phyloP scores from a whole-genome alignment of 257 asterid genomes.

The Verbascum thapsus region DNA sequence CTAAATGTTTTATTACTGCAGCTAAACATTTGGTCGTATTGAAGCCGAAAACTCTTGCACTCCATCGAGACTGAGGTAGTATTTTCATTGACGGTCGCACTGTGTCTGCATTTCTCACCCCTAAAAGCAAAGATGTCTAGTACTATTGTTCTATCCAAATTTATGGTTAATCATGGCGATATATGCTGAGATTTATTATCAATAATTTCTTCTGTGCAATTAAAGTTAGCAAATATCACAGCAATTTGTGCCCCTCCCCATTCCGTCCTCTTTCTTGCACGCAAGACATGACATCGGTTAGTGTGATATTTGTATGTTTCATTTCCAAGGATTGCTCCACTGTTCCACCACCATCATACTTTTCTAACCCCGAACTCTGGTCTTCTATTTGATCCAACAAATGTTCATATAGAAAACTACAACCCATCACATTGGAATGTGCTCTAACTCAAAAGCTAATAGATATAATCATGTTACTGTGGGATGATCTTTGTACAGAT shows the following conservation, averaged over 20 bases:
- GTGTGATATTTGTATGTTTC: slow-evolving; percentile 11
- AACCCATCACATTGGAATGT: no score
- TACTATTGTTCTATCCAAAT: background rate
- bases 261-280: background rate
- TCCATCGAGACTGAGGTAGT: slow-evolving; percentile 92
- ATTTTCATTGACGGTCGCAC: slow-evolving; percentile 27
- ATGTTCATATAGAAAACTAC: background rate
- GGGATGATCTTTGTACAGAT: slow-evolving; percentile 1
- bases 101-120: slow-evolving; percentile 1
- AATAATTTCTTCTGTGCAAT: background rate
- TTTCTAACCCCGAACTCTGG: background rate
- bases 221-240: background rate
- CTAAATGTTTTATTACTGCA: slow-evolving; percentile 41
- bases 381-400: background rate
- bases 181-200: background rate
- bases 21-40: slow-evolving; percentile 91
- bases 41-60: slow-evolving; percentile 69
- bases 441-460: slow-evolving; percentile 6
- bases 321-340: background rate
- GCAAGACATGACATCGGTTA: background rate
- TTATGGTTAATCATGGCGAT: background rate
- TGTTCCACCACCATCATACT: slow-evolving; percentile 9
- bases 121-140: background rate
- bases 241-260: background rate
- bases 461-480: slow-evolving; percentile 10